Evolutionary conservation across 192 early-diverging fungal genomes (phyloP).

Genomic region (Borealophlyctis nickersoniae): DNA sequence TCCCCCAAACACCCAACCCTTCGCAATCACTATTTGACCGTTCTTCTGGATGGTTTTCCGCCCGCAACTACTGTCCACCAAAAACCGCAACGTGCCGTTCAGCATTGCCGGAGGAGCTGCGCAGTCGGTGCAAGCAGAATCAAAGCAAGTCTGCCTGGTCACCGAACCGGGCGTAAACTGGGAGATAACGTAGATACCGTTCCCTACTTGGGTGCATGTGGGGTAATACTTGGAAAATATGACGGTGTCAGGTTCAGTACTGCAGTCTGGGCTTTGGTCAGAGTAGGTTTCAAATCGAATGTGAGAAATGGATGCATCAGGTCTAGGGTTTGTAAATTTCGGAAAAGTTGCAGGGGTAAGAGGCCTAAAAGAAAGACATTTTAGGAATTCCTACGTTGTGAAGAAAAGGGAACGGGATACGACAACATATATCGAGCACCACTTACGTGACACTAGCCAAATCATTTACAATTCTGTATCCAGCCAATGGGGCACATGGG

Average conservation of each 20-base stretch:
- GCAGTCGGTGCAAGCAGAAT: background rate
- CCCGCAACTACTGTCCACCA: background rate
- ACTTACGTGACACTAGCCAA: background rate
- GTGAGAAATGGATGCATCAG: background rate
- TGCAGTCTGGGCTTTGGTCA: background rate
- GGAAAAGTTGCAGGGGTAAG: too few species aligned
- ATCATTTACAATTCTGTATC: background rate
- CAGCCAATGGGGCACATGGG: background rate
- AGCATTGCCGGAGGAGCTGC: background rate
- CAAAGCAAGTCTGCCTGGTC: background rate
- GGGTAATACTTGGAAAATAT: background rate
- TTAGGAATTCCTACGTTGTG: too few species aligned
- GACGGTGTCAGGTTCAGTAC: background rate
- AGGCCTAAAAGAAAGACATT: too few species aligned
- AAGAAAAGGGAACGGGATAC: background rate
- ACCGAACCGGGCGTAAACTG: background rate
- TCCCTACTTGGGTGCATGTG: background rate
- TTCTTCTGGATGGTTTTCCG: background rate
- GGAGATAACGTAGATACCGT: background rate
- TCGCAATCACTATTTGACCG: background rate
- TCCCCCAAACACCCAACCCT: background rate
- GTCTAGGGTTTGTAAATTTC: background rate
- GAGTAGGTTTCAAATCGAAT: background rate
- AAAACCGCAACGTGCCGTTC: background rate
- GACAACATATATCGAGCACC: too few species aligned